phyloP scores from a whole-genome alignment of 805 yeast species.

The Nematodospora valgi region DNA sequence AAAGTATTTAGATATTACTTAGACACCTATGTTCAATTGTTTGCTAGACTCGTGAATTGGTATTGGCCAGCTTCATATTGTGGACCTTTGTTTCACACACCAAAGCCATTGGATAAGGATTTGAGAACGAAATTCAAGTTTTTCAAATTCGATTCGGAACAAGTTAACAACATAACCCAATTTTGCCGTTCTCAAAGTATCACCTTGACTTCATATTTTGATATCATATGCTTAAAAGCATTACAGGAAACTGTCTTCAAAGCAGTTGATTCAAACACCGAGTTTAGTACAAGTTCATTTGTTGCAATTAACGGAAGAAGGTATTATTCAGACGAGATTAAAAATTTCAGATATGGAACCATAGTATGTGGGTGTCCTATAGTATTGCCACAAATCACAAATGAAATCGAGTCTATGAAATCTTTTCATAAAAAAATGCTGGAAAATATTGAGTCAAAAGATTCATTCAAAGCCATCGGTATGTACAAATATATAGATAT shows the following conservation, averaged over 20 bases:
- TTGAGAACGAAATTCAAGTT: conserved; percentile 11
- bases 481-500: conserved; percentile 11
- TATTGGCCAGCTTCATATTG: not conserved
- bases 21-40: conserved; percentile 6
- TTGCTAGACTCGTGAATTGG: conserved; percentile 1
- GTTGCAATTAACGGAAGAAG: conserved; percentile 19
- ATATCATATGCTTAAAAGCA: conserved; percentile 15
- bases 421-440: conserved; percentile 9
- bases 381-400: conserved; percentile 8
- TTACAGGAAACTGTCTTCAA: conserved; percentile 16
- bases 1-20: conserved; percentile 6
- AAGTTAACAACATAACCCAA: conserved; percentile 9
- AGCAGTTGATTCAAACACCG: conserved; percentile 1
- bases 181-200: conserved; percentile 16
- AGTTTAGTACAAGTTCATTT: conserved; percentile 10
- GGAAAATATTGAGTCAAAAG: conserved; percentile 8
- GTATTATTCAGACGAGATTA: conserved; percentile 13
- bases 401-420: conserved; percentile 8
- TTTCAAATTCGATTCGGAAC: conserved; percentile 13
- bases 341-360: conserved; percentile 9
- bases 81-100: conserved; percentile 12
- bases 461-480: conserved; percentile 13
- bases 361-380: conserved; percentile 12
- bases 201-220: conserved; percentile 21
- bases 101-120: conserved; percentile 8